A percentile compares a stretch with the other conserved stretches of the same genome.
Evolutionary conservation across 2,329 filamentous ascomycete species (phyloP).

Genomic region (Colletotrichum gigasporum): DNA sequence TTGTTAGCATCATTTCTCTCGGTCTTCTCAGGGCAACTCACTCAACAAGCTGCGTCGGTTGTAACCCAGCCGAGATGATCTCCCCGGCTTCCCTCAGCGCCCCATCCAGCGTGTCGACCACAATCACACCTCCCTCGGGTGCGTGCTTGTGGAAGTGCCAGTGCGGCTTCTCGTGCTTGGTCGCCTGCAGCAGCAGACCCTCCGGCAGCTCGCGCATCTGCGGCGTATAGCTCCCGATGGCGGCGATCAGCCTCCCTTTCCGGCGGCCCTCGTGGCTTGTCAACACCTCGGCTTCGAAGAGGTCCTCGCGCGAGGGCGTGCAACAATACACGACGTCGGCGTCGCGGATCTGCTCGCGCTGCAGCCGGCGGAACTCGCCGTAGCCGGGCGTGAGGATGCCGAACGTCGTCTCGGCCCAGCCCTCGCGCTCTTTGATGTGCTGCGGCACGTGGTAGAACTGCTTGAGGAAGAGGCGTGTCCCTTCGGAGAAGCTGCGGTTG

Average conservation of each 20-base stretch:
- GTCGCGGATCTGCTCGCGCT: constrained; percentile 75
- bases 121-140: constrained; percentile 70
- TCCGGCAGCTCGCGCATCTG: constrained; percentile 86
- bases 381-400: constrained; percentile 75
- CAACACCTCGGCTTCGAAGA: constrained; percentile 80
- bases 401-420: constrained; percentile 74
- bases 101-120: constrained; percentile 81
- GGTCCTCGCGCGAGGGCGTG: constrained; percentile 76
- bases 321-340: constrained; percentile 90
- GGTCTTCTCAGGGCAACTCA: constrained; percentile 44
- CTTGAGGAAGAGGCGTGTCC: constrained; percentile 60
- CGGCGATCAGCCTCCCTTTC: constrained; percentile 77
- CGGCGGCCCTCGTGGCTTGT: constrained; percentile 75
- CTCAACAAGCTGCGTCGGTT: constrained; percentile 83
- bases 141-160: constrained; percentile 75
- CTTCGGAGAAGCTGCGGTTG: constrained; percentile 75
- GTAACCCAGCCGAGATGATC: constrained; percentile 79
- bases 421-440: constrained; percentile 62
- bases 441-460: constrained; percentile 55
- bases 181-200: constrained; percentile 75
- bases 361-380: constrained; percentile 70
- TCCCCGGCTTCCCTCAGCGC: constrained; percentile 88
- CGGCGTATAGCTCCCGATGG: constrained; percentile 74
- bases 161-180: constrained; percentile 53
- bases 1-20: background rate